Conservation (phyloP, 768 basidiomycete genomes). For the Obba rivulosa region DNA sequence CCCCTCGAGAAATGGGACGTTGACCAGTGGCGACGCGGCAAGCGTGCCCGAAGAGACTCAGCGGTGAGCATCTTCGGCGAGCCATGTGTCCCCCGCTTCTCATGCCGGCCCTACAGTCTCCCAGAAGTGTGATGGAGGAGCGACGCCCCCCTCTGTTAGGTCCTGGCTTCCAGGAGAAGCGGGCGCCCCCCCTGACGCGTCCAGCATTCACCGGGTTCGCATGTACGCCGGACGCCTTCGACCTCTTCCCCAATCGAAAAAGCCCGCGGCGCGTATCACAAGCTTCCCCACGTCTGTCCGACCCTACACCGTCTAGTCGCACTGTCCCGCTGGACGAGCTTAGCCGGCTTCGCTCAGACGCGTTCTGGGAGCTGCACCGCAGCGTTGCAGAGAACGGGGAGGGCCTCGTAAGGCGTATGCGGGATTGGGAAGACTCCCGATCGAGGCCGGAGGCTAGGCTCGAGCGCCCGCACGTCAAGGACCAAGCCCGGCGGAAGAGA, state of each 20-base stretch:
- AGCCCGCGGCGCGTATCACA: constrained; percentile 3
- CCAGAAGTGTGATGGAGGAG: not conserved
- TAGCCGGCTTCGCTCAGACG: constrained; percentile 48
- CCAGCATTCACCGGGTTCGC: constrained; percentile 15
- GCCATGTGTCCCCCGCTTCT: not conserved
- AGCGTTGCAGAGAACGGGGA: constrained; percentile 63
- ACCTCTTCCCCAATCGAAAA: constrained; percentile 23
- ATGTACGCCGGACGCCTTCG: constrained; percentile 27
- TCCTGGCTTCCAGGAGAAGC: constrained; percentile 15
- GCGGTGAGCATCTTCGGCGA: constrained; percentile 33
- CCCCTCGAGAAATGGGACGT: constrained; percentile 45
- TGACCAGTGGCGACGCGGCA: constrained; percentile 49
- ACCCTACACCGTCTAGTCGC: not conserved
- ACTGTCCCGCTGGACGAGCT: constrained; percentile 25
- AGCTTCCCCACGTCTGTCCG: not conserved
- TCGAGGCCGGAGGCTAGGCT: constrained; percentile 22
- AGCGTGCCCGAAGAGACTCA: constrained; percentile 44
- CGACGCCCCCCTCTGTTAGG: constrained; percentile 1
- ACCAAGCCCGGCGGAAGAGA: not conserved
- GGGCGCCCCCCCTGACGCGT: constrained; percentile 6
- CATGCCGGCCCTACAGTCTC: not conserved
- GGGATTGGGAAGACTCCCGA: constrained; percentile 57
- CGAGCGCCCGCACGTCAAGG: not conserved
- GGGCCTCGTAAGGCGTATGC: constrained; percentile 66
- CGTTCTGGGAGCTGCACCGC: constrained; percentile 60